Percentiles rank a stretch among this genome's conserved stretches.
Evolutionary conservation across 2,329 filamentous ascomycete genomes (phyloP).

Genomic region (Nemania diffusa): DNA sequence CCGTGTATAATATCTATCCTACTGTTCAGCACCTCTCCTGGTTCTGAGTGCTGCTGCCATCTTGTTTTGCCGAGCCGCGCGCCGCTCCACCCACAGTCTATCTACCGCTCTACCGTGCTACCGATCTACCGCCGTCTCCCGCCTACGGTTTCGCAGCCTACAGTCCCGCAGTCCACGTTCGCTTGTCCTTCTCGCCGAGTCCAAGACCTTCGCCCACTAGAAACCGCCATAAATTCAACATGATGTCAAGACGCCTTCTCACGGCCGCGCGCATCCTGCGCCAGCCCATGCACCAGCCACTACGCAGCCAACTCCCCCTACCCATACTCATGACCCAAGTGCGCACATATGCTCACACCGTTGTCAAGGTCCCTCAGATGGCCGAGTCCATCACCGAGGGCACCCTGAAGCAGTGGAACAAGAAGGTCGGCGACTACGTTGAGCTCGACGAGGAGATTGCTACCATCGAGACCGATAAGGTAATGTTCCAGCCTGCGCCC

Average conservation of each 20-base stretch:
- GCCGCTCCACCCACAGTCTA: neutral
- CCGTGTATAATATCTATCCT: slow-evolving; percentile 1
- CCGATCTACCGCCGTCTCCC: too few species aligned
- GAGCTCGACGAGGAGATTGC: slow-evolving; percentile 98
- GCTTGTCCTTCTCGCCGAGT: slow-evolving; percentile 17
- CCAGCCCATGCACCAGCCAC: slow-evolving; percentile 53
- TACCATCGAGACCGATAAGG: slow-evolving; percentile 99
- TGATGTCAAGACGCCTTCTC: slow-evolving; percentile 51
- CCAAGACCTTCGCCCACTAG: slow-evolving; percentile 1
- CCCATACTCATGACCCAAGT: slow-evolving; percentile 66
- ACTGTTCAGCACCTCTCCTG: neutral
- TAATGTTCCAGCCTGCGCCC: too few species aligned
- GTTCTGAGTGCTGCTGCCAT: neutral
- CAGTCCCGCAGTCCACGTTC: slow-evolving; percentile 8
- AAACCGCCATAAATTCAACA: slow-evolving; percentile 29
- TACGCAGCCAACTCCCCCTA: slow-evolving; percentile 57
- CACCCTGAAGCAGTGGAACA: slow-evolving; percentile 94
- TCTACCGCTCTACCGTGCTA: too few species aligned
- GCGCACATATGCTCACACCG: slow-evolving; percentile 77
- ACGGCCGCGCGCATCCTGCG: slow-evolving; percentile 56
- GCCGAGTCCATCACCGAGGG: slow-evolving; percentile 98
- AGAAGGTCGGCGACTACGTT: slow-evolving; percentile 91
- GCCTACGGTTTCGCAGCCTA: too few species aligned
- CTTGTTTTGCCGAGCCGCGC: neutral
- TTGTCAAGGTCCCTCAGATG: slow-evolving; percentile 97